Percentiles rank a stretch among this genome's conserved stretches.
These are phyloP conservation scores for Bruguiera parviflora DNA, from an alignment of 345 rosid genomes.

Conservation along the genomic window DNA sequence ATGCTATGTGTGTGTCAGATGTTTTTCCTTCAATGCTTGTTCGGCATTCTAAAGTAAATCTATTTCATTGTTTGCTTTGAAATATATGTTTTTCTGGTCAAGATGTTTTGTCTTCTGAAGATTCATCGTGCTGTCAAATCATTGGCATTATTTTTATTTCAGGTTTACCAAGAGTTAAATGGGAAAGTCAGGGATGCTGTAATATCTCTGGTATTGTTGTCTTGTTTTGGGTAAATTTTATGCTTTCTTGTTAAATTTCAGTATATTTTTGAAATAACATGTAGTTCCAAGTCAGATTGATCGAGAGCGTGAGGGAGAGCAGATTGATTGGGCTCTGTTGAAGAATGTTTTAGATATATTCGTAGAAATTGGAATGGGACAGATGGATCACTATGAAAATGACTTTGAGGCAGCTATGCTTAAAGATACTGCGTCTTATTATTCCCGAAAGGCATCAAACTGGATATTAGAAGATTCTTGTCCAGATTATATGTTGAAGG, in stretches of 20 bases:
- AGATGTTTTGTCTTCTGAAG: background rate
- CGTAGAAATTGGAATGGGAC: slow-evolving; percentile 29
- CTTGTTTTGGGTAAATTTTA: background rate
- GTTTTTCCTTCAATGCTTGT: background rate
- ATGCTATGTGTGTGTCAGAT: too few relatives aligned
- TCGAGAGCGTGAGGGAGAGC: slow-evolving; percentile 36
- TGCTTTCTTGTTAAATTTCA: background rate
- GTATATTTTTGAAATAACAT: too few relatives aligned
- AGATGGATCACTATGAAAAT: slow-evolving; percentile 15
- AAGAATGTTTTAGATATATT: slow-evolving; percentile 32
- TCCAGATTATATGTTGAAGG: slow-evolving; percentile 46
- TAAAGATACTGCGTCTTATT: slow-evolving; percentile 33
- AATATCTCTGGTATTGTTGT: slow-evolving; percentile 21
- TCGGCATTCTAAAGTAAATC: too few relatives aligned
- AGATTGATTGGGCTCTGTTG: slow-evolving; percentile 33
- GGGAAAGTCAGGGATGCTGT: slow-evolving; percentile 23
- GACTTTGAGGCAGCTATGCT: slow-evolving; percentile 40
- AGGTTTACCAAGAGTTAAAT: slow-evolving; percentile 22
- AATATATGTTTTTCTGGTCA: background rate
- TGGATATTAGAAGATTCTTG: slow-evolving; percentile 46
- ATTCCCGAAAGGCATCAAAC: slow-evolving; percentile 41
- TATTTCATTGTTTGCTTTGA: background rate
- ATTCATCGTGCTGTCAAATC: background rate
- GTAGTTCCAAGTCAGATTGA: slow-evolving; percentile 21
- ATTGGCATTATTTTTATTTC: background rate